These are phyloP conservation scores for Lactarius akahatsu DNA, from an alignment of 768 basidiomycete genomes.

Conservation along the genomic window DNA sequence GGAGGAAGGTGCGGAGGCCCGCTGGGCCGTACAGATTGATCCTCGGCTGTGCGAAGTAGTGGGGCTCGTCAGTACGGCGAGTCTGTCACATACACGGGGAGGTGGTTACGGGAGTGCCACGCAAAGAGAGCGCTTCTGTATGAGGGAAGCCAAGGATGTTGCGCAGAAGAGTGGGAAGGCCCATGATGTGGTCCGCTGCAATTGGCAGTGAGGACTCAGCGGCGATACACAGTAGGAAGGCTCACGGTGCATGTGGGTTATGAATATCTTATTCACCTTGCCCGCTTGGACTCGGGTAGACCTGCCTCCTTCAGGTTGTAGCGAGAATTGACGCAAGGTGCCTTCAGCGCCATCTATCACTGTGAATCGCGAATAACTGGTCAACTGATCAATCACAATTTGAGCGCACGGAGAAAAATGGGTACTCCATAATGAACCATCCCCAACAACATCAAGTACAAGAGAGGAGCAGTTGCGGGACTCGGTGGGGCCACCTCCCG, in stretches of 20 bases:
- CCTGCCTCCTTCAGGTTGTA: conserved; percentile 44
- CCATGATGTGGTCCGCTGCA: conserved; percentile 73
- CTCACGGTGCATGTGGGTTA: conserved; percentile 81
- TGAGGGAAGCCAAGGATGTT: conserved; percentile 52
- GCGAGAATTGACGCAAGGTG: conserved; percentile 64
- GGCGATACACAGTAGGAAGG: background rate
- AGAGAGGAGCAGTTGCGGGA: conserved; percentile 78
- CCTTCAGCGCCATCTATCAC: conserved; percentile 88
- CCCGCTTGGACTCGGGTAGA: conserved; percentile 45
- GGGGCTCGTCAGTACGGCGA: background rate
- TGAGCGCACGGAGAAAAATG: conserved; percentile 18
- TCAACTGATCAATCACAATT: background rate
- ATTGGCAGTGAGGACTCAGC: conserved; percentile 3
- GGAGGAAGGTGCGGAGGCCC: conserved; percentile 73
- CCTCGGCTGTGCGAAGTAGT: conserved; percentile 36
- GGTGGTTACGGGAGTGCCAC: conserved; percentile 15
- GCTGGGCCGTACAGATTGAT: conserved; percentile 79
- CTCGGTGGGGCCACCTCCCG: conserved; percentile 71
- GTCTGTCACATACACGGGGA: background rate
- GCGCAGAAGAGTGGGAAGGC: conserved; percentile 64
- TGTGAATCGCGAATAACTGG: conserved; percentile 32
- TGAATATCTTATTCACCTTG: conserved; percentile 66
- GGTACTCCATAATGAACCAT: conserved; percentile 69
- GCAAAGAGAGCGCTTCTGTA: conserved; percentile 32
- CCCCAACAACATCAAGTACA: conserved; percentile 54